Percentiles rank a stretch among this genome's conserved stretches.
Evolutionary conservation across 352 stramenopile species (phyloP).

Genomic region (Plasmopara muralis): DNA sequence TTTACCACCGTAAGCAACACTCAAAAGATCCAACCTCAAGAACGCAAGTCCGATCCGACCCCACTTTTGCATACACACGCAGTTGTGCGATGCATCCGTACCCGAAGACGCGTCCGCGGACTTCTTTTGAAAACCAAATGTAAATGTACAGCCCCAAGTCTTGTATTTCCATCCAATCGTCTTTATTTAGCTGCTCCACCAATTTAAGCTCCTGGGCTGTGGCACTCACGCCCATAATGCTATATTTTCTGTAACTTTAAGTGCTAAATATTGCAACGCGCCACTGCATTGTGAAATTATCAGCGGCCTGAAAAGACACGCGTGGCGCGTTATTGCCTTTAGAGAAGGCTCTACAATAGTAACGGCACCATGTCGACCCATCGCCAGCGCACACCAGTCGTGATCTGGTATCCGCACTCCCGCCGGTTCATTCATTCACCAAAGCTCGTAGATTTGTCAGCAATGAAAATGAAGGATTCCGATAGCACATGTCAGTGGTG

Average conservation of each 20-base stretch:
- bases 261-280: conserved; percentile 36
- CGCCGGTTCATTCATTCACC: conserved; percentile 96
- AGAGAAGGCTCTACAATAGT: conserved; percentile 86
- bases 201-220: conserved; percentile 34
- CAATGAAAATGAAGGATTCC: conserved; percentile 77
- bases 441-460: conserved; percentile 88
- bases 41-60: conserved; percentile 58
- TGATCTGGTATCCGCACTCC: conserved; percentile 83
- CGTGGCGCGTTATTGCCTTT: conserved; percentile 86
- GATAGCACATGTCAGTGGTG: conserved; percentile 85
- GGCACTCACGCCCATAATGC: conserved; percentile 48
- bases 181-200: conserved; percentile 39
- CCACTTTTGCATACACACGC: conserved; percentile 68
- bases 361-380: conserved; percentile 69
- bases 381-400: conserved; percentile 90
- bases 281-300: conserved; percentile 27
- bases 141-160: conserved; percentile 72
- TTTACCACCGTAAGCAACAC: conserved; percentile 71
- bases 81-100: conserved; percentile 92
- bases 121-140: conserved; percentile 20
- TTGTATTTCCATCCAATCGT: conserved; percentile 61
- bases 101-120: conserved; percentile 81
- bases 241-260: conserved; percentile 33
- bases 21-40: conserved; percentile 74
- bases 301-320: conserved; percentile 85